Evolutionary conservation across 1,284 basidiomycete species (phyloP), one percentile per base, ranked within the genome.

Genomic region (Anthracocystis setariae): DNA sequence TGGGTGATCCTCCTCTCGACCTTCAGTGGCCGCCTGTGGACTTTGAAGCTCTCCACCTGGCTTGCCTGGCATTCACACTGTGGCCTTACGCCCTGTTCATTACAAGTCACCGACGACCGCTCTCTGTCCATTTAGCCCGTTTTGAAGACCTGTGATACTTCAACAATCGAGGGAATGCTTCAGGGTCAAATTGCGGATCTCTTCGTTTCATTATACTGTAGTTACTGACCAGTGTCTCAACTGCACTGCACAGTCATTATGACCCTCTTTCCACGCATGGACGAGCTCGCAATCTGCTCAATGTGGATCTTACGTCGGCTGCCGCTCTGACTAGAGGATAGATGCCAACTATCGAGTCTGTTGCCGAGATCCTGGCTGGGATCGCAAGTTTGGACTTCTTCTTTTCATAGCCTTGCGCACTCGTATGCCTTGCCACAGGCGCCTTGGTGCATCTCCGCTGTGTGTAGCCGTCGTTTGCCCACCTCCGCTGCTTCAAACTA

Each of bases 351-450:
- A 10, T 29, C 29, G 29, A 29, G 29, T 7, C 46, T 42, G 40
- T 61, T 61, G 51, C 60, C 53, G 60, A 63, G 54, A 47, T 42
- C 54, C 42, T 40, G 48, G 47, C 33, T 37, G 33, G 46, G 61
- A 64, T 64, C 61, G 49, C 49, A 57, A 53, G 39, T n/a, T n/a
- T n/a, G 45, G 35, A 57, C 54, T 27, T 51, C 49, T 15, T n/a
- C 20, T 32, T n/a, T 39, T 27, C 27, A n/a, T 35, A 17, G n/a
- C 12, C 20, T n/a, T 46, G 29, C 12, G 25, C 20, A 18, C 17
- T 10, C 42, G n/a, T 37, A 8, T 18, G 20, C 46, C 46, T 61
- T 45, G 50, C 51, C 51, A 39, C 48, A 54, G 7, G 29, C 29
- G 12, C 29, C 29, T 29, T 29, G 29, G 12, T 29, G 59, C 51